phyloP scores from a whole-genome alignment of 1,139 yeast genomes.

The Pichia sp. region DNA sequence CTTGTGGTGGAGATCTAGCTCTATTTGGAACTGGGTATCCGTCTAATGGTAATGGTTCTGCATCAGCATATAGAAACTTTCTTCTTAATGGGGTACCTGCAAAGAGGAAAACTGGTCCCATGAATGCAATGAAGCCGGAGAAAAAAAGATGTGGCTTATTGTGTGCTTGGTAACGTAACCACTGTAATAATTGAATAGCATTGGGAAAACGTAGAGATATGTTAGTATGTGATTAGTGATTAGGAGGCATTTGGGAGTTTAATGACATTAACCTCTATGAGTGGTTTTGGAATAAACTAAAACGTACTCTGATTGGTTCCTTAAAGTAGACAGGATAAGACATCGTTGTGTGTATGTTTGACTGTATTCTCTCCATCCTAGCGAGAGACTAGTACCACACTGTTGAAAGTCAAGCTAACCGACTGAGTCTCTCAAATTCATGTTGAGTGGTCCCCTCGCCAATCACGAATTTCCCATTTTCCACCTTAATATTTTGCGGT shows the following conservation, averaged over 20 bases:
- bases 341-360: too few relatives aligned
- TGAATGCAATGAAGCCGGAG: slow-evolving; percentile 58
- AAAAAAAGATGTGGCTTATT: slow-evolving; percentile 72
- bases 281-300: slow-evolving; percentile 14
- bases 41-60: slow-evolving; percentile 55
- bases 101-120: slow-evolving; percentile 59
- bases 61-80: slow-evolving; percentile 59
- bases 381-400: too few relatives aligned
- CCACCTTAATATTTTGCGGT: too few relatives aligned
- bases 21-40: slow-evolving; percentile 63
- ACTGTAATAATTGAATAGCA: too few relatives aligned
- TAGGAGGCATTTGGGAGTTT: too few relatives aligned
- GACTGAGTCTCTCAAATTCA: too few relatives aligned
- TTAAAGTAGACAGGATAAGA: slow-evolving; percentile 52
- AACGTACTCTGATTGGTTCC: slow-evolving; percentile 60
- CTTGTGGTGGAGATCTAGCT: slow-evolving; percentile 45
- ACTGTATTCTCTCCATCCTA: too few relatives aligned
- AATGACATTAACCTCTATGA: too few relatives aligned
- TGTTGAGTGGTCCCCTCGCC: too few relatives aligned
- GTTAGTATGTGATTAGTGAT: slow-evolving; percentile 1
- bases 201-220: not conserved
- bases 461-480: too few relatives aligned
- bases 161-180: slow-evolving; percentile 76
- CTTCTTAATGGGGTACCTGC: slow-evolving; percentile 65
- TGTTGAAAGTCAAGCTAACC: too few relatives aligned